Base-by-base conservation (phyloP, 345 rosid genomes). In the Rhodamnia argentea region DNA sequence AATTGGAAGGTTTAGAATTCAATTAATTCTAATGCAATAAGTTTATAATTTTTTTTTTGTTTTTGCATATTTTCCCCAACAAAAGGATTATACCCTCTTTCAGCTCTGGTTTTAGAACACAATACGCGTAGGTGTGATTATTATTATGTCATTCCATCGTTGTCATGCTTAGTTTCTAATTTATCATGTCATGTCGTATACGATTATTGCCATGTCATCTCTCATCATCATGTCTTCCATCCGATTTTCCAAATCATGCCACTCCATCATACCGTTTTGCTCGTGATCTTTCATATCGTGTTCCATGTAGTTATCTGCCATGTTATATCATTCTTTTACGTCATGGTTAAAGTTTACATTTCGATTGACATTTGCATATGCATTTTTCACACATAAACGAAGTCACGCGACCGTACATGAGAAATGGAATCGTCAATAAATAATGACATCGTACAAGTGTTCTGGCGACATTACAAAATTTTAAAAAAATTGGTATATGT, bases 381-480 rank as follows among this genome's bases (percentile, higher is more conserved):
- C 0, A 62, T 4, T 62, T 62, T 62, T 62, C 22, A 29, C 75
- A 29, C 40, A 60, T 27, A 59, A 50, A 50, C 52, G 52, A 3
- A n/a, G 7, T n/a, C 37, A 59, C 13, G 70, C 0, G 32, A 5
- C 4, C 6, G 2, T 59, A 13, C 64, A 59, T 1, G 18, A 5
- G 32, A 59, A 54, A 13, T 0, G 32, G 70, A 32, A n/a, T 59
- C 13, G 15, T 59, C 70, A 59, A 14, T 14, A 1, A 59, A 59
- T 59, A 59, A n/a, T n/a, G 13, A 59, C 70, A n/a, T 59, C 5
- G 70, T 12, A 1, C 0, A 59, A 59, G 37, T 13, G 70, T 1
- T n/a, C 0, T 13, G 16, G 70, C 0, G 16, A 59, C 37, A 0
- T 59, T 59, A n/a, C 70, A n/a, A 59, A 16, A n/a, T 59, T n/a